Evolutionary conservation across 306 rosid species (phyloP), one percentile per base, ranked within the genome.

Genomic region (Sicyos baderoa): DNA sequence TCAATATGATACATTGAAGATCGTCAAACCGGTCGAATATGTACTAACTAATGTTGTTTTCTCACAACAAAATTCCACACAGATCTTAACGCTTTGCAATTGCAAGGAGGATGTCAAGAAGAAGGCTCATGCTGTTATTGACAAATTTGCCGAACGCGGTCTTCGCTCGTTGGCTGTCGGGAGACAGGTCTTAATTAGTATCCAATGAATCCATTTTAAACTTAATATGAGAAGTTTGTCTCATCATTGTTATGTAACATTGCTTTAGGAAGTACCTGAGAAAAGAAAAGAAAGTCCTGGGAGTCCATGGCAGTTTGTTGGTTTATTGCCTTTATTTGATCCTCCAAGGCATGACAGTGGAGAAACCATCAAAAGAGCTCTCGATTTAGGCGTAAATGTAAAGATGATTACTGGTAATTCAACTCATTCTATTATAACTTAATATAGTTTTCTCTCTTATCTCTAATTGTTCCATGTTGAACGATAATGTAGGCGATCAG

Each of bases 271-370:
- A 84, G 97, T 93, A 54, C 98, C 95, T 15, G 97, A 79, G 76
- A 87, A 79, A 81, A 59, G 78, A 14, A 93, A 88, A 79, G 98
- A 93, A 77, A 77, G 95, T 50, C 66, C 84, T 6, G 97, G 97
- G 15, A 77, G 75, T 81, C 87, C 94, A 25, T 93, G 98, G 98
- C 97, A 93, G 54, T 93, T 93, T 72, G 96, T 88, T 81, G 98
- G 98, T 48, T 74, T 91, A 80, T 61, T 91, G 86, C 81, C 97
- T 50, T 80, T 91, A 73, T 93, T 93, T 35, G 98, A 93, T 74
- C 98, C 98, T 54, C 98, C 98, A 11, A 86, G 98, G 70, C 98
- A 93, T 58, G 98, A 92, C 75, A 92, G 98, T 86, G 98, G 96
- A 52, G 98, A 92, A 82, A 92, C 98, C 75, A 92, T 93, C 71